Base-by-base conservation (phyloP, 495 filamentous ascomycete genomes). In the Hyaloscypha hepaticicola region DNA sequence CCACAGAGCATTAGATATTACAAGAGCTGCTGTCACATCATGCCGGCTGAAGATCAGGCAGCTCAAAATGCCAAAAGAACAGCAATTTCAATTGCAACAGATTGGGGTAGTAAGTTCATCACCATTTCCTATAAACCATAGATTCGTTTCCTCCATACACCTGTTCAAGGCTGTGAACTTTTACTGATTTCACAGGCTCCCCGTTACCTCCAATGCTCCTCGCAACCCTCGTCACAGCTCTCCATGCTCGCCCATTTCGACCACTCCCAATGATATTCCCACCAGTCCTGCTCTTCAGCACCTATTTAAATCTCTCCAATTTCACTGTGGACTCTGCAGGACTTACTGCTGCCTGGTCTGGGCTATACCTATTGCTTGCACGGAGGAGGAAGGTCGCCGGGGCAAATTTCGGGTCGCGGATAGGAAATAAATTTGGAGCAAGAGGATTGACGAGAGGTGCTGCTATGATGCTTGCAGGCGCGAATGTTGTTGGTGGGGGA, bases 291-390 rank as follows among this genome's bases (percentile, higher is more conserved):
- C 81, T 96, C 61, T 92, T 96, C 79, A 85, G 85, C 61, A 89
- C 87, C 77, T 98, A 96, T 76, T 82, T 93, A 51, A 94, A 92
- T 73, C 73, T 96, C 9, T 83, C 84, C 57, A 86, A 85, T 34
- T 93, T 87, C 83, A 87, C 89, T 73, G 87, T 85, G 58, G 95
- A 97, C 69, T 85, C 84, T 56, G 94, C 92, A 0, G 95, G 93
- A 29, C 81, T 93, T 58, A 90, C 86, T 14, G 92, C 90, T 21
- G 92, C 94, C 3, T 96, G 91, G 86, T 92, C 88, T 45, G 91
- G 88, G 4, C 77, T 96, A 24, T 99, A 98, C 74, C 78, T 93
- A 19, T 75, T 97, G 11, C 79, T 93, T 50, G 93, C 91, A 25
- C 75, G 83, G 64, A 83, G 91, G 61, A 82, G 89, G 64, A 66